Evolutionary conservation across 2,329 filamentous ascomycete species (phyloP), one percentile per base, ranked within the genome.

Genomic region (Dryadomyces quercus-mongolicae): DNA sequence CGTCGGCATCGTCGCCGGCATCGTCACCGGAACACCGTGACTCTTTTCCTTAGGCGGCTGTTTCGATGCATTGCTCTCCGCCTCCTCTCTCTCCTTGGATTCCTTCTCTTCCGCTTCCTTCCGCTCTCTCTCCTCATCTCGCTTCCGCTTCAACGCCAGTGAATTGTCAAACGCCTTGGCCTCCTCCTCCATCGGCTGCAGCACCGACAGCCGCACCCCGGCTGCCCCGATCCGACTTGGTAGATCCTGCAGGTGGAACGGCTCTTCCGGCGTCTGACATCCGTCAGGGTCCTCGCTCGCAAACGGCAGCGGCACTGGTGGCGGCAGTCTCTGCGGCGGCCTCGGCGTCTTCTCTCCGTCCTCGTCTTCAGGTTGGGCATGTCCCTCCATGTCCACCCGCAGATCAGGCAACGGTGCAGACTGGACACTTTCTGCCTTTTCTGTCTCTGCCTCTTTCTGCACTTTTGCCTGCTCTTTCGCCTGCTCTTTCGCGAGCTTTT

Each of bases 161-260:
- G 46, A 44, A 16, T 53, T 53, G 44, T 53, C 56, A 56, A 60
- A 60, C 25, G 55, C 56, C 3, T 64, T 62, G 36, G 60, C 59
- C 45, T 61, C 63, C 31, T 67, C 65, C 10, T 63, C 63, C 21
- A 61, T 58, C 10, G 62, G 62, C 6, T 64, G 61, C 9, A 65
- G 59, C 2, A 64, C 57, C 2, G 63, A 62, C 7, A 65, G 54
- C 13, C 62, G 62, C n/a, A 66, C 62, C 25, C 68, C 66, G n/a
- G 68, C 65, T 5, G 70, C 70, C 49, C 68, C 68, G 51, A 73
- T 71, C 40, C 69, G 66, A 34, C 64, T 65, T n/a, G 72, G 66
- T 15, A 78, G 62, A 38, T 73, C 70, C 38, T 78, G 70, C 8
- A 77, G 67, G 57, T 75, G 70, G 54, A 78, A 77, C 3, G 75